These are phyloP conservation scores for Bromus sterilis DNA, from an alignment of 176 grass and related monocot species.

Conservation along the genomic window DNA sequence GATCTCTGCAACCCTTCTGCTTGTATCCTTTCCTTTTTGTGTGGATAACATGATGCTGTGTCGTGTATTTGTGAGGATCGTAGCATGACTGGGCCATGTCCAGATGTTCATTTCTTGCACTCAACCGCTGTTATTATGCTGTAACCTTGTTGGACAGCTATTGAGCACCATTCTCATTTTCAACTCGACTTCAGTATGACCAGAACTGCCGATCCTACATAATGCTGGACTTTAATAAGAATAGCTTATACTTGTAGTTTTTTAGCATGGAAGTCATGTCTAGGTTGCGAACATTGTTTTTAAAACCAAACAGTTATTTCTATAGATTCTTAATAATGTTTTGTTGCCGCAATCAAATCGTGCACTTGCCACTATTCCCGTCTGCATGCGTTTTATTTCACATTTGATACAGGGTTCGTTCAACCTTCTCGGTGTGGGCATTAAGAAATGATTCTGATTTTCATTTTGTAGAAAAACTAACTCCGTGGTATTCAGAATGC, in stretches of 20 bases:
- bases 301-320: neutral
- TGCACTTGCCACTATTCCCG: neutral
- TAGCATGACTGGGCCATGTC: neutral
- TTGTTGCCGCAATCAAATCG: neutral
- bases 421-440: neutral
- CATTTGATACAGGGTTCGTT: neutral
- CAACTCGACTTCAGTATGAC: neutral
- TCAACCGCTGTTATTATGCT: neutral
- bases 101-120: neutral
- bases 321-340: neutral
- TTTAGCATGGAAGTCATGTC: neutral
- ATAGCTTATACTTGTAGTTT: neutral
- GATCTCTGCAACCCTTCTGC: neutral
- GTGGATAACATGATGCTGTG: neutral
- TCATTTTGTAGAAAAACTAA: neutral
- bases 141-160: neutral
- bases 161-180: slow-evolving; percentile 4
- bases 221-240: neutral
- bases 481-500: neutral
- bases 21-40: neutral
- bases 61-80: neutral
- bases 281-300: neutral
- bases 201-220: neutral
- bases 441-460: neutral
- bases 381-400: neutral